phyloP scores from a whole-genome alignment of 768 basidiomycete species.

The Mycena albidolilacea region DNA sequence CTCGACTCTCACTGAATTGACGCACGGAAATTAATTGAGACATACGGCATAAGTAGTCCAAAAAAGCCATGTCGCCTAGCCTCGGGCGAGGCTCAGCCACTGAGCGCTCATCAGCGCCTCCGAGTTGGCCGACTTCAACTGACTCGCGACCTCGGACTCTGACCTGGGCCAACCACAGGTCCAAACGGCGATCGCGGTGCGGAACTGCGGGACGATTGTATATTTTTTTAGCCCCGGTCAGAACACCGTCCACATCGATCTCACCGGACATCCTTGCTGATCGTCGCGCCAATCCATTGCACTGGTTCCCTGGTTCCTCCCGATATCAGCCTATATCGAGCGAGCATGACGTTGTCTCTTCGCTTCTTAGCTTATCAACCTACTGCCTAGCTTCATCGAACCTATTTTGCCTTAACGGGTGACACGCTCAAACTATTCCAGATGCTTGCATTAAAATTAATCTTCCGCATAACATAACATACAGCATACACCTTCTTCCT shows the following conservation, averaged over 20 bases:
- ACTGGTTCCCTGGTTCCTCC: neutral
- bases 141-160: neutral
- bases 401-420: too few species aligned
- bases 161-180: neutral
- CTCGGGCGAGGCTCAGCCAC: too few species aligned
- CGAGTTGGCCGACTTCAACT: neutral
- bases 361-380: neutral
- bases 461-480: slow-evolving; percentile 10
- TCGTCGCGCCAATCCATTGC: slow-evolving; percentile 3
- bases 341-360: neutral
- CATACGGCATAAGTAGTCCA: too few species aligned
- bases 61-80: too few species aligned
- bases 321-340: slow-evolving; percentile 21
- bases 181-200: neutral
- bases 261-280: slow-evolving; percentile 17
- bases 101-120: too few species aligned
- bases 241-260: slow-evolving; percentile 25
- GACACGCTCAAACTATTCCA: neutral
- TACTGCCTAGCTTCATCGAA: too few species aligned
- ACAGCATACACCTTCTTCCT: slow-evolving; percentile 8
- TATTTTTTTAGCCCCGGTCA: neutral
- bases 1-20: neutral
- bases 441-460: slow-evolving; percentile 17
- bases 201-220: neutral
- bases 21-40: neutral